Conservation (phyloP, 2,329 filamentous ascomycete genomes). For the Pseudogymnoascus sp. region DNA sequence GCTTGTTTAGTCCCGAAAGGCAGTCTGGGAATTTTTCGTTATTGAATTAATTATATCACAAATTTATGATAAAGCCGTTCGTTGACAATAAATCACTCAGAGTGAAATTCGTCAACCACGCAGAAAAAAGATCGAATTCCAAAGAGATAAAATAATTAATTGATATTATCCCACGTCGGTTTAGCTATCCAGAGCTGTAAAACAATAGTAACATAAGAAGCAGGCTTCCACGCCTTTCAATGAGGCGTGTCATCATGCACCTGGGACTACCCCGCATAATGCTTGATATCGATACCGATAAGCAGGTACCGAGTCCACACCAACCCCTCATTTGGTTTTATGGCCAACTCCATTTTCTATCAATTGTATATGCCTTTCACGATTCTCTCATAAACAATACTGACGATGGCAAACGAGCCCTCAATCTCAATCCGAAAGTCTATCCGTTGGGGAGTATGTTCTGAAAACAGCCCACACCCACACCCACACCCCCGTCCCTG, state of each 20-base stretch:
- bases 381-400: neutral
- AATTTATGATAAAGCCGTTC: neutral
- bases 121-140: neutral
- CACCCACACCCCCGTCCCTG: too few relatives aligned
- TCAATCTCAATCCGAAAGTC: constrained; percentile 12
- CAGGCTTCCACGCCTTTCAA: neutral
- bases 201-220: neutral
- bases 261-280: neutral
- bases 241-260: neutral
- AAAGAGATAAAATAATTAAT: neutral
- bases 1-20: neutral
- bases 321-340: neutral
- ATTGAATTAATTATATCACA: neutral
- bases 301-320: neutral
- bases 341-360: neutral
- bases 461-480: neutral
- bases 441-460: constrained; percentile 10
- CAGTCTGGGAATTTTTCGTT: neutral
- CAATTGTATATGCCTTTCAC: neutral
- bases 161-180: neutral
- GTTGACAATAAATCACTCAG: neutral
- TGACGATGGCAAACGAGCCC: neutral
- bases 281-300: neutral
- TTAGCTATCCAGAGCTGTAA: neutral
- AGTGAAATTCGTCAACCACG: neutral